Percentiles rank a stretch among this genome's conserved stretches.
These are phyloP conservation scores for Parachaetomium inaequale DNA, from an alignment of 495 filamentous ascomycete genomes.

Conservation along the genomic window DNA sequence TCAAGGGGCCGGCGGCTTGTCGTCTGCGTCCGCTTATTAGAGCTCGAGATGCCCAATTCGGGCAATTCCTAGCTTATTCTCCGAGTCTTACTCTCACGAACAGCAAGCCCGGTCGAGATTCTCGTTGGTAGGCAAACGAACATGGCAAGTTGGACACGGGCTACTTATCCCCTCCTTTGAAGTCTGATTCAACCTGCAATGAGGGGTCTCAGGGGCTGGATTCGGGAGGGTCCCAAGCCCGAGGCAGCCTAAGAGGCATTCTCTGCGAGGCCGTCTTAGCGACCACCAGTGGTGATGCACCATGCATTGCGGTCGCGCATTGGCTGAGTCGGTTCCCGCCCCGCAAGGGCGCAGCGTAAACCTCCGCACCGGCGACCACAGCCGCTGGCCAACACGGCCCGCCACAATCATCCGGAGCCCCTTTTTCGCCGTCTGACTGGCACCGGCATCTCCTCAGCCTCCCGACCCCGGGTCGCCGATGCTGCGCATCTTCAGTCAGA, in stretches of 20 bases:
- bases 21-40: too few species aligned
- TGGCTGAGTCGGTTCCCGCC: neutral
- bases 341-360: neutral
- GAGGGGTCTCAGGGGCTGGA: neutral
- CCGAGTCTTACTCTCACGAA: too few species aligned
- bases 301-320: neutral
- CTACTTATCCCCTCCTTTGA: neutral
- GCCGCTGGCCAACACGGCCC: neutral
- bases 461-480: too few species aligned
- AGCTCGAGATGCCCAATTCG: too few species aligned
- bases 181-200: neutral
- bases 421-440: too few species aligned
- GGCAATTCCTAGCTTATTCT: too few species aligned
- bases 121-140: too few species aligned
- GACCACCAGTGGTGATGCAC: neutral
- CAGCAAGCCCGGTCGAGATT: too few species aligned
- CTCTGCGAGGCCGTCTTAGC: neutral
- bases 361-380: neutral
- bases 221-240: neutral
- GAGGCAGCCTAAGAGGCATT: constrained; percentile 8
- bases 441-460: too few species aligned
- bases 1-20: too few species aligned
- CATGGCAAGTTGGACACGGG: neutral
- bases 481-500: too few species aligned
- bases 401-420: too few species aligned